These are phyloP conservation scores for Fusarium sororula DNA, from an alignment of 2,329 filamentous ascomycete species.

Conservation along the genomic window DNA sequence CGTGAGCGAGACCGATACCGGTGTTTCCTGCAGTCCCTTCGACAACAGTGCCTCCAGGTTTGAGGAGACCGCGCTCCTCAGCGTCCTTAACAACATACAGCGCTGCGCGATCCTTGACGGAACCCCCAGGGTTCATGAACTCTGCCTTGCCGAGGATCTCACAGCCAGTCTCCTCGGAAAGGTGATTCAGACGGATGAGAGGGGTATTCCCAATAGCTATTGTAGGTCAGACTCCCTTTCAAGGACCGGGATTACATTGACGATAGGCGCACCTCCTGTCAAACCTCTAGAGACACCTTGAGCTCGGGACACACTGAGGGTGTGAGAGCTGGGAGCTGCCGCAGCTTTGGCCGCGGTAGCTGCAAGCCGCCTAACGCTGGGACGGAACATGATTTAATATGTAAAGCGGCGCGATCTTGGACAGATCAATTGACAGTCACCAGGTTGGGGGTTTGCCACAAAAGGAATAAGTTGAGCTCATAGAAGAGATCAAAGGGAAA, in stretches of 20 bases:
- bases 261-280: constrained; percentile 73
- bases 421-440: constrained; percentile 24
- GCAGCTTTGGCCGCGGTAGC: constrained; percentile 59
- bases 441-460: constrained; percentile 2
- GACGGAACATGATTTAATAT: constrained; percentile 69
- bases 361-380: constrained; percentile 73
- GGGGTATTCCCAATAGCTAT: constrained; percentile 97
- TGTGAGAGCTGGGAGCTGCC: constrained; percentile 63
- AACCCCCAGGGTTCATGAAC: constrained; percentile 98
- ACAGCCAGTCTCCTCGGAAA: constrained; percentile 92
- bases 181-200: constrained; percentile 85
- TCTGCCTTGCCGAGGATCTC: constrained; percentile 96
- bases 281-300: constrained; percentile 83
- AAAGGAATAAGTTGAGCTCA: constrained; percentile 8
- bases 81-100: constrained; percentile 94
- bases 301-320: constrained; percentile 78
- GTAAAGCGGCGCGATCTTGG: constrained; percentile 3
- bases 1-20: constrained; percentile 95
- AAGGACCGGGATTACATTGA: neutral
- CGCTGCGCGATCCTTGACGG: constrained; percentile 94
- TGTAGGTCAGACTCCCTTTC: neutral
- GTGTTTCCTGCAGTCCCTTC: constrained; percentile 98
- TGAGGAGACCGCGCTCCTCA: constrained; percentile 84
- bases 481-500: constrained; percentile 21
- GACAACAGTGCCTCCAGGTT: constrained; percentile 90